Base-by-base conservation (phyloP, 2,329 filamentous ascomycete genomes). In the Colletotrichum paranaense region DNA sequence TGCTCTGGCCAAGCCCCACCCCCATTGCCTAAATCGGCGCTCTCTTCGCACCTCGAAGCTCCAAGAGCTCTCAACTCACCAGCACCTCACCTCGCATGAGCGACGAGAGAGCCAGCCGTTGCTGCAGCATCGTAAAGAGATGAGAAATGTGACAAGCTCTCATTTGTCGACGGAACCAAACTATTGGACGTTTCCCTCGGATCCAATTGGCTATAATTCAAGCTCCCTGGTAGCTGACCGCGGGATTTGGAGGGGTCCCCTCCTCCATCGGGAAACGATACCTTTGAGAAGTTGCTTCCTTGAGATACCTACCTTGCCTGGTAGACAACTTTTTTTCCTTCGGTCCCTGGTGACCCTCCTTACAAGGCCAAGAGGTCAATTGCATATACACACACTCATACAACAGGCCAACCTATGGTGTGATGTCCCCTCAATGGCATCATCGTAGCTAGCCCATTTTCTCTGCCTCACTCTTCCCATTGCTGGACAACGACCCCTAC, bases 1-100 rank as follows among this genome's bases (percentile, higher is more conserved):
- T 81, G 80, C 80, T 82, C 74, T 72, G 74, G 52, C 59, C 68
- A 76, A 76, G 77, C 77, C 78, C 79, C 80, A 79, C 76, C 79
- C 75, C 66, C 22, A 60, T 71, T 77, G 74, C 78, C 78, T 75
- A 76, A 78, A 75, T 73, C 74, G 76, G 76, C 67, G 32, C 56
- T 57, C 56, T 56, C 57, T 38, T 64, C 46, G 46, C 46, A 46
- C 46, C 32, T 35, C 11, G 5, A 32, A 6, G 14, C 14, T 42
- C 38, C 38, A 42, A 42, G 38, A 42, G 14, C 38, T 42, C 38
- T 42, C 38, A 42, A 14, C 32, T 52, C 28, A 16, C 49, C 32
- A 35, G 32, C 32, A n/a, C 30, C 1, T 26, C 7, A 67, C 30
- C 38, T 52, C 28, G 9, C 62, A 30, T 32, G 35, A 58, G 28